Evolutionary conservation across 805 yeast species (phyloP).

Genomic region (Myxozyma lipomycoides): DNA sequence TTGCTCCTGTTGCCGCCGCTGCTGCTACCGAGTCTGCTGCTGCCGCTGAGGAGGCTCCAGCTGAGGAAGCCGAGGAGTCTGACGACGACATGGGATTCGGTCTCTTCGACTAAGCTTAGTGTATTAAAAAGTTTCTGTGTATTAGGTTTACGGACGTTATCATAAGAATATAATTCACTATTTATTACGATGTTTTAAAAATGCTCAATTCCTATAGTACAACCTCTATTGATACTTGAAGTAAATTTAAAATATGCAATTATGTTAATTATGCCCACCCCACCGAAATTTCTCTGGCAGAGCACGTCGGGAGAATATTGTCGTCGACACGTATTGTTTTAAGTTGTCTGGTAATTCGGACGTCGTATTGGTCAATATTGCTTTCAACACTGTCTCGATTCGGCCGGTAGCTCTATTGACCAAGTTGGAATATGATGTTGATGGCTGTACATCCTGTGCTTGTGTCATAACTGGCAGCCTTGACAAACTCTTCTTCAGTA

Average conservation of each 20-base stretch:
- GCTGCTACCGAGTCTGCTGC: constrained; percentile 56
- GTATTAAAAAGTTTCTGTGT: not conserved
- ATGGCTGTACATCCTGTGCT: constrained; percentile 15
- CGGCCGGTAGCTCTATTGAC: constrained; percentile 44
- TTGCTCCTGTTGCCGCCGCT: constrained; percentile 96
- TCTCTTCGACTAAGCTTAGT: constrained; percentile 76
- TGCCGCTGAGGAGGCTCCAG: constrained; percentile 69
- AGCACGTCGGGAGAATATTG: constrained; percentile 15
- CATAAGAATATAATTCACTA: too few relatives aligned
- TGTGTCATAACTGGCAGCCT: constrained; percentile 32
- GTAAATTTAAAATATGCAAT: too few relatives aligned
- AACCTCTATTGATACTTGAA: too few relatives aligned
- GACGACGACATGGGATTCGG: constrained; percentile 97
- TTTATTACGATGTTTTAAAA: too few relatives aligned
- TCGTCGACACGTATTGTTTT: constrained; percentile 15
- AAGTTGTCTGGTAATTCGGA: constrained; percentile 37
- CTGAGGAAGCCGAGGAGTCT: constrained; percentile 65
- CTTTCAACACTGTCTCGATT: constrained; percentile 63
- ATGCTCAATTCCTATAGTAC: too few relatives aligned
- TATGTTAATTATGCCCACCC: constrained; percentile 5
- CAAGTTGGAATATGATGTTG: constrained; percentile 37
- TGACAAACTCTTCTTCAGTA: constrained; percentile 53
- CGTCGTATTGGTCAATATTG: constrained; percentile 51
- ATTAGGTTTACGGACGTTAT: not conserved
- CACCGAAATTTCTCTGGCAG: constrained; percentile 23